Evolutionary conservation across 148 eudicot species (phyloP).

Genomic region (Silene latifolia): DNA sequence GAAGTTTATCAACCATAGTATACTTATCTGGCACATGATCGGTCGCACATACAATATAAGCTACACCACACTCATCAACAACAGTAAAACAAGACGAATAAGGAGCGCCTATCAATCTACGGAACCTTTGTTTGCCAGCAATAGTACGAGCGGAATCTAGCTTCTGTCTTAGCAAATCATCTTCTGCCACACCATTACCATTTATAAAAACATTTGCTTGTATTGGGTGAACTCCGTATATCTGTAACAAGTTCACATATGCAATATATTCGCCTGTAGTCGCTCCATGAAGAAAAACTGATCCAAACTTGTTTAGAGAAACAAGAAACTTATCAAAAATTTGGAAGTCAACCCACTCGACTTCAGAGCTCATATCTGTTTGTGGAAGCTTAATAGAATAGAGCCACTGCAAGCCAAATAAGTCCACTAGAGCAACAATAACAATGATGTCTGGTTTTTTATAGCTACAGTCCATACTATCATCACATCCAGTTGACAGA

Average conservation of each 20-base stretch:
- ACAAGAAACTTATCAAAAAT: constrained; percentile 66
- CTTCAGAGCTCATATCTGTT: constrained; percentile 30
- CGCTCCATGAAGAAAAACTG: constrained; percentile 48
- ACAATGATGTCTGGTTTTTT: constrained; percentile 30
- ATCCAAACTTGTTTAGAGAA: constrained; percentile 68
- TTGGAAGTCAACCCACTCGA: constrained; percentile 82
- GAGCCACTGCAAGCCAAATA: constrained; percentile 73
- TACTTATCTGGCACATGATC: constrained; percentile 49
- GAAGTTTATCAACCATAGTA: constrained; percentile 35
- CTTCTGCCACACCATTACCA: constrained; percentile 21
- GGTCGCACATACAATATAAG: constrained; percentile 41
- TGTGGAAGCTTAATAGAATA: constrained; percentile 57
- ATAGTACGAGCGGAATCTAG: constrained; percentile 18
- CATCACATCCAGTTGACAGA: constrained; percentile 31
- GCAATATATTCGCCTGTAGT: constrained; percentile 60
- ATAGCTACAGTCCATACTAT: constrained; percentile 21
- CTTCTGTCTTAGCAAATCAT: constrained; percentile 22
- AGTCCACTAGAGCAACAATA: constrained; percentile 52
- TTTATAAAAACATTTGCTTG: constrained; percentile 24
- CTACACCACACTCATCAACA: constrained; percentile 69
- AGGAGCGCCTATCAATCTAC: constrained; percentile 57
- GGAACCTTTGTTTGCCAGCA: constrained; percentile 42
- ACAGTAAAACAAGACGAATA: constrained; percentile 57
- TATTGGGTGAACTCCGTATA: constrained; percentile 39
- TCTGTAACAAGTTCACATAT: constrained; percentile 41